Evolutionary conservation across 1,284 basidiomycete genomes (phyloP).

Genomic region (Boletellus sp.): DNA sequence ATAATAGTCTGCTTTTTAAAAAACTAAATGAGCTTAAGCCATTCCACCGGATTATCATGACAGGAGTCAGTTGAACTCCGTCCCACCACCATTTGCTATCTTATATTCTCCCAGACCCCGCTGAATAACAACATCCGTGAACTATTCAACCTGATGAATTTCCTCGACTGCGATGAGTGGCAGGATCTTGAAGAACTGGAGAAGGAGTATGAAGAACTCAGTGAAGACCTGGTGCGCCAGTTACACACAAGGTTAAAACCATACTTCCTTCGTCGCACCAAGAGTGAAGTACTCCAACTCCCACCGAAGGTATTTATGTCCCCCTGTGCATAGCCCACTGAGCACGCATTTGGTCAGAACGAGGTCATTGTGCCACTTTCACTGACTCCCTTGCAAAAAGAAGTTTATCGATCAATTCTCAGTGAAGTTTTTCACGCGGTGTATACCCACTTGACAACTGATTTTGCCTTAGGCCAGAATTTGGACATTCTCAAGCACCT

Average conservation of each 20-base stretch:
- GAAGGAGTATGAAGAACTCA: slow-evolving; percentile 70
- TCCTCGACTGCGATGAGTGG: slow-evolving; percentile 80
- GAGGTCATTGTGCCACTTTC: slow-evolving; percentile 91
- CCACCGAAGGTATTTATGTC: slow-evolving; percentile 74
- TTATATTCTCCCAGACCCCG: slow-evolving; percentile 62
- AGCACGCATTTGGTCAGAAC: slow-evolving; percentile 47
- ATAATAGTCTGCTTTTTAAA: slow-evolving; percentile 77
- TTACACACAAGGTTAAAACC: slow-evolving; percentile 79
- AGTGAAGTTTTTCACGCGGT: slow-evolving; percentile 38
- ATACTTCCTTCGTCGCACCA: slow-evolving; percentile 90
- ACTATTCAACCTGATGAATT: slow-evolving; percentile 92
- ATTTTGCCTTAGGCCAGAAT: slow-evolving; percentile 55
- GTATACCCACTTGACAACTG: slow-evolving; percentile 1
- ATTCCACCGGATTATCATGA: slow-evolving; percentile 86
- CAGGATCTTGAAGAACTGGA: slow-evolving; percentile 68
- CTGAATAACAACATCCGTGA: slow-evolving; percentile 96
- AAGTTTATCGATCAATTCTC: slow-evolving; percentile 83
- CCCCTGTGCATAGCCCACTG: slow-evolving; percentile 2
- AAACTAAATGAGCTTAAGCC: slow-evolving; percentile 78
- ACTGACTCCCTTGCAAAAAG: slow-evolving; percentile 85
- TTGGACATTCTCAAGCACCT: slow-evolving; percentile 61
- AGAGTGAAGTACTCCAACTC: slow-evolving; percentile 87
- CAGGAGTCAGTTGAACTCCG: slow-evolving; percentile 55
- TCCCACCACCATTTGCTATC: not conserved
- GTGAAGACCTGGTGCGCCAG: slow-evolving; percentile 74